These are phyloP conservation scores for Ophiostoma perfectum DNA, from an alignment of 2,329 filamentous ascomycete species.

Conservation along the genomic window DNA sequence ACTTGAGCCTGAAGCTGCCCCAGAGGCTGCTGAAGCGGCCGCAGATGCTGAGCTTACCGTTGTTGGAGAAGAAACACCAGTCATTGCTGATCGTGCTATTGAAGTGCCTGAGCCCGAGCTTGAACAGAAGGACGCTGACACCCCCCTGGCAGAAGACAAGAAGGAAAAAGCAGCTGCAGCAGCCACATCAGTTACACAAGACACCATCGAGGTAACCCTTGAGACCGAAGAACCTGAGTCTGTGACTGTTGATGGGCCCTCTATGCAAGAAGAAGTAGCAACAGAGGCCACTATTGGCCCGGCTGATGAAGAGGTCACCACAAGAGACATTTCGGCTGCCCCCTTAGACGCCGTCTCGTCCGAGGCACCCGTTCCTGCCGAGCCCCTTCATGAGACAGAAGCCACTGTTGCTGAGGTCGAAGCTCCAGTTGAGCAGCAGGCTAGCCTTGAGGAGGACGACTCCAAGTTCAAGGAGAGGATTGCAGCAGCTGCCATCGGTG, in stretches of 20 bases:
- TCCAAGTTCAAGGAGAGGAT: constrained; percentile 15
- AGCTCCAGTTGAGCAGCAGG: not conserved
- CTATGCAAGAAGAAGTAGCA: not conserved
- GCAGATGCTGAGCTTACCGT: not conserved
- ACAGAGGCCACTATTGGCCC: not conserved
- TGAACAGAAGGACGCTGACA: constrained; percentile 1
- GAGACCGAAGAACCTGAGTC: not conserved
- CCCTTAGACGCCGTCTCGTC: not conserved
- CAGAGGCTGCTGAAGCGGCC: not conserved
- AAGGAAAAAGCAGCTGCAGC: not conserved
- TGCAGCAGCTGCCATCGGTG: constrained; percentile 18
- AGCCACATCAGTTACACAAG: not conserved
- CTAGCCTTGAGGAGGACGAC: not conserved
- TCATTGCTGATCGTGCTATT: not conserved
- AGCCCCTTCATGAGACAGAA: not conserved
- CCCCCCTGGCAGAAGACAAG: not conserved
- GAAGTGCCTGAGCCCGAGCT: not conserved
- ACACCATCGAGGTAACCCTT: not conserved
- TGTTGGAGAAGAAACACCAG: not conserved
- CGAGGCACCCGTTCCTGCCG: not conserved
- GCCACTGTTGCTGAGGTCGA: not conserved
- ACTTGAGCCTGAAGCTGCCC: not conserved
- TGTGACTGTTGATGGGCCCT: not conserved
- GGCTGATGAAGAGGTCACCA: not conserved
- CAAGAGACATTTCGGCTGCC: not conserved